Conservation (phyloP, 1,284 basidiomycete genomes). For the Stereum hirsutum region DNA sequence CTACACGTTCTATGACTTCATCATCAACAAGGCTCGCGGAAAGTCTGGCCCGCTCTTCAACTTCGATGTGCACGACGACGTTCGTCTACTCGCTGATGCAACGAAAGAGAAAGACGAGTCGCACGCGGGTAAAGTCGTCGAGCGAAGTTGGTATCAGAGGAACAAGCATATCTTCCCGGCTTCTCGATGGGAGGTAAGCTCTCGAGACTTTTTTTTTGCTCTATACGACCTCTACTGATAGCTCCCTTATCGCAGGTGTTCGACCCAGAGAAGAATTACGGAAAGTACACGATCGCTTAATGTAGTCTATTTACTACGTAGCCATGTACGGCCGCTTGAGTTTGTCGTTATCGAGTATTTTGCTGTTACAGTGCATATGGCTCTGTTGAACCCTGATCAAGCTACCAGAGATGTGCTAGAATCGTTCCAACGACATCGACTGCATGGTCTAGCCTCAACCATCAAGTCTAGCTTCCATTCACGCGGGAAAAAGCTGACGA, state of each 20-base stretch:
- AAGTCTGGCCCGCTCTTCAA: conserved; percentile 98
- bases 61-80: conserved; percentile 99
- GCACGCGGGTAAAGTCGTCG: conserved; percentile 98
- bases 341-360: too few relatives aligned
- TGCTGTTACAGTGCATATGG: too few relatives aligned
- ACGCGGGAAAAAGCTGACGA: neutral
- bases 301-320: neutral
- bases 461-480: too few relatives aligned
- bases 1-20: conserved; percentile 97
- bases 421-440: too few relatives aligned
- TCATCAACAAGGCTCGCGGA: conserved; percentile 95
- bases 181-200: conserved; percentile 82
- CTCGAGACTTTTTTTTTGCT: neutral
- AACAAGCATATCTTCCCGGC: conserved; percentile 99
- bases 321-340: too few relatives aligned
- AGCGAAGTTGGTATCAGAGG: conserved; percentile 91
- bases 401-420: too few relatives aligned
- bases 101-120: conserved; percentile 97
- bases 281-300: conserved; percentile 76
- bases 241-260: conserved; percentile 49
- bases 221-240: neutral
- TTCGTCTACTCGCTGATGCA: conserved; percentile 91
- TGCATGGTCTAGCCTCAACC: too few relatives aligned
- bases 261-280: conserved; percentile 87
- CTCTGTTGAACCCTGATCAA: too few relatives aligned